Percentiles rank a stretch among this genome's conserved stretches.
Evolutionary conservation across 2,329 filamentous ascomycete species (phyloP).

Genomic region (Aureobasidium sp.): DNA sequence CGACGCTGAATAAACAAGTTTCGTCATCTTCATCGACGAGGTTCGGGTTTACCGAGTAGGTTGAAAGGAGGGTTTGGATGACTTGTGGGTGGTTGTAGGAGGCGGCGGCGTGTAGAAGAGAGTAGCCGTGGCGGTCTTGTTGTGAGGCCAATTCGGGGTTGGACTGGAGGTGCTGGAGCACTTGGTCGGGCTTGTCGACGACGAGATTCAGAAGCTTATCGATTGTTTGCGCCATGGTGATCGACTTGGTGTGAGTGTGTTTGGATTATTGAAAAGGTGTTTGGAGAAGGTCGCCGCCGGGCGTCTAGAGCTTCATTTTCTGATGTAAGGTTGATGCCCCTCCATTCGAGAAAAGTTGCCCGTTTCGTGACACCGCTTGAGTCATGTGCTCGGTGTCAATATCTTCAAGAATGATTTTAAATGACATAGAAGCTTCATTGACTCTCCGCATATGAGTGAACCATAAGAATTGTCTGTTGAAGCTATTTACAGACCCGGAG

Average conservation of each 20-base stretch:
- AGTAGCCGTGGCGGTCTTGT: slow-evolving; percentile 91
- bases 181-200: slow-evolving; percentile 67
- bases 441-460: neutral
- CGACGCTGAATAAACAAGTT: slow-evolving; percentile 89
- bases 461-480: neutral
- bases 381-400: slow-evolving; percentile 8
- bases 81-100: slow-evolving; percentile 91
- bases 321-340: slow-evolving; percentile 7
- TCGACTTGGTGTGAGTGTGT: neutral
- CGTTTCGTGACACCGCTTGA: neutral
- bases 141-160: slow-evolving; percentile 68
- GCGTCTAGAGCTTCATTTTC: neutral
- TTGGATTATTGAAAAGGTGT: neutral
- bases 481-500: no score
- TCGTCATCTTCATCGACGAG: slow-evolving; percentile 85
- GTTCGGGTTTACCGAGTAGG: slow-evolving; percentile 72
- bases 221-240: slow-evolving; percentile 32
- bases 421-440: no score
- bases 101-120: slow-evolving; percentile 82
- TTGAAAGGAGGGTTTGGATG: slow-evolving; percentile 32
- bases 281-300: neutral
- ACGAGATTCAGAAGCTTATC: slow-evolving; percentile 51
- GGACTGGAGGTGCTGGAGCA: slow-evolving; percentile 66
- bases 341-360: neutral
- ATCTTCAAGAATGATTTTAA: neutral